phyloP scores from a whole-genome alignment of 768 basidiomycete genomes.

The Amanita pseudoporphyria region DNA sequence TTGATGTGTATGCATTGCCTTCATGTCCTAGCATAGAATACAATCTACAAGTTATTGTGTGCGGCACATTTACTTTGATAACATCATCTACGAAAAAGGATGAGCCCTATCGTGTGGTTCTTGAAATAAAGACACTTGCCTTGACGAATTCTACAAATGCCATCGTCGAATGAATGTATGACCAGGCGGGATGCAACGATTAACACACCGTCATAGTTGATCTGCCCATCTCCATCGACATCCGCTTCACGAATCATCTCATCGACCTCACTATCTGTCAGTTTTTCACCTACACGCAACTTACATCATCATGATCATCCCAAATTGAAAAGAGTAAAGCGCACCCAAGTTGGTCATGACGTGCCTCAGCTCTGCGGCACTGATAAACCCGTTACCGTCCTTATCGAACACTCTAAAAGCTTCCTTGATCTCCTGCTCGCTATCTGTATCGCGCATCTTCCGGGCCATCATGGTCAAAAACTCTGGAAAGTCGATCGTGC shows the following conservation, averaged over 20 bases:
- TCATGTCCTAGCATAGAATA: background rate
- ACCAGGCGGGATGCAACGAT: background rate
- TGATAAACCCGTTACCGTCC: constrained; percentile 18
- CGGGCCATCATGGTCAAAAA: constrained; percentile 10
- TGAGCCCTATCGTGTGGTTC: background rate
- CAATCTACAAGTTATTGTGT: background rate
- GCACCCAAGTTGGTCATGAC: constrained; percentile 20
- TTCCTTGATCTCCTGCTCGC: constrained; percentile 9
- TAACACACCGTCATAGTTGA: constrained; percentile 57
- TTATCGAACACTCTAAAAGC: constrained; percentile 17
- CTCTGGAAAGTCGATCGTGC: constrained; percentile 10
- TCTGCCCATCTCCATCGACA: constrained; percentile 68
- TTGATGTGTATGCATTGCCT: background rate
- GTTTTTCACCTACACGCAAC: constrained; percentile 18
- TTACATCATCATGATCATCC: background rate
- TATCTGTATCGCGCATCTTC: constrained; percentile 9
- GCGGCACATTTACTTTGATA: constrained; percentile 16
- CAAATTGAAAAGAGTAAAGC: background rate
- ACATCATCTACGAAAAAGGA: constrained; percentile 20
- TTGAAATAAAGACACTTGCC: constrained; percentile 10
- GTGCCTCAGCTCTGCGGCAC: constrained; percentile 18
- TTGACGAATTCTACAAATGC: constrained; percentile 20
- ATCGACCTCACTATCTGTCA: constrained; percentile 23
- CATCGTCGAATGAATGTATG: background rate
- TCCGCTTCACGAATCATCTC: constrained; percentile 19